Evolutionary conservation across 2,329 filamentous ascomycete species (phyloP), one percentile per base, ranked within the genome.

Genomic region (Monosporascus sp.): DNA sequence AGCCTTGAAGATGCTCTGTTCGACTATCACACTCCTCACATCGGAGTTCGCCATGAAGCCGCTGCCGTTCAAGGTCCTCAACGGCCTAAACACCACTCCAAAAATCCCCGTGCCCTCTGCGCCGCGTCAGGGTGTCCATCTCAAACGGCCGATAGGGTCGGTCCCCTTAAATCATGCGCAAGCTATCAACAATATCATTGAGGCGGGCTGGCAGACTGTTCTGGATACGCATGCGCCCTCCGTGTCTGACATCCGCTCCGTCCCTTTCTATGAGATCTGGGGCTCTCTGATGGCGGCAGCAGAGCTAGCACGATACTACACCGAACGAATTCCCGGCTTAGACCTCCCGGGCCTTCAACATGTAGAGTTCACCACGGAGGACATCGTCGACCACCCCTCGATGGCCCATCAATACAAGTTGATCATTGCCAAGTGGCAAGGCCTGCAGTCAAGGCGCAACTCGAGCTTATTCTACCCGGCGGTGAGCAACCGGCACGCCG

Each of bases 221-320:
- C 69, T 82, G 6, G 71, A 75, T 27, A 70, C 75, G 0, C 60
- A 70, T 0, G 57, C 66, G 0, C 61, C 75, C 3, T 69, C 70
- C 8, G 68, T 78, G 0, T 67, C 76, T n/a, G 64, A 76, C 44
- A 66, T 78, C 5, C 72, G 74, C 36, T 71, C 72, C 1, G 73
- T 76, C 0, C 72, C 76, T 0, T 82, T 82, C 62, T 81, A 76
- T 60, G 73, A 79, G 47, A 71, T 81, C 14, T 78, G 76, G 66
- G 75, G 74, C 7, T 76, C 76, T 2, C 67, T 81, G 22, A 68
- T 82, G 43, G 73, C 79, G 0, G 79, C 79, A 0, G 67, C 75
- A 7, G 69, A 76, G 56, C 69, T 82, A 31, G 73, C 78, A 3
- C 64, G 71, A 5, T 71, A 71, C 49, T 70, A 81, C 48, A 79